Evolutionary conservation across 805 yeast genomes (phyloP), one percentile per base, ranked within the genome.

Genomic region (Saturnispora saitoi): DNA sequence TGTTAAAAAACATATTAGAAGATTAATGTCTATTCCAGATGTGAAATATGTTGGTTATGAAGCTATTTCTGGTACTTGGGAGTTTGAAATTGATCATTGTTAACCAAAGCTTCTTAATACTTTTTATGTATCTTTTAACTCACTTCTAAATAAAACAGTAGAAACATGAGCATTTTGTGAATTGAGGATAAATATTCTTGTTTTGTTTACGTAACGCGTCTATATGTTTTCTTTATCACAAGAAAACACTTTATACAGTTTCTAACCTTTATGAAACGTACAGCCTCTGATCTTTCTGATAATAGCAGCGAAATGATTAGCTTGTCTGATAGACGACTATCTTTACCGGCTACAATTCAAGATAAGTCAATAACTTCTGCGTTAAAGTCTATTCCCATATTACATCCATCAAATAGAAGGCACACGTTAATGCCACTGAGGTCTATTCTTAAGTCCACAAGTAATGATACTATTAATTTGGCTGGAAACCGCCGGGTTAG

Each of bases 1-100:
- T 19, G 83, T 86, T 36, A 76, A 73, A 57, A 77, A 71, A 58
- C 96, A 87, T 59, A 73, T 86, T 42, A 72, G 76, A 47, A 79
- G 81, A 51, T 71, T 93, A 58, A 80, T 85, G 65, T 64, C 68
- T 28, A 65, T 80, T 48, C 75, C 77, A 26, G 80, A 71, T 30
- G 73, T 83, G 47, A 73, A 75, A 52, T 91, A 90, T 66, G 76
- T 78, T 26, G 75, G 82, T 44, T 93, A 87, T 69, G 93, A 89
- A 55, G 79, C 91, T 0, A 74, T 72, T 34, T 73, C 86, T 1
- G 93, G 93, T 37, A 72, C 78, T 42, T 84, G 89, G 86, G 70
- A 76, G 1, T 86, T 85, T 57, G 66, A 70, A 10, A 76, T 76
- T 32, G 74, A 74, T 32, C 67, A 69, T 36, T 63, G 70, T 17